These are phyloP conservation scores for Melampsora abietis-canadensis DNA, from an alignment of 1,284 basidiomycete species.

Conservation along the genomic window DNA sequence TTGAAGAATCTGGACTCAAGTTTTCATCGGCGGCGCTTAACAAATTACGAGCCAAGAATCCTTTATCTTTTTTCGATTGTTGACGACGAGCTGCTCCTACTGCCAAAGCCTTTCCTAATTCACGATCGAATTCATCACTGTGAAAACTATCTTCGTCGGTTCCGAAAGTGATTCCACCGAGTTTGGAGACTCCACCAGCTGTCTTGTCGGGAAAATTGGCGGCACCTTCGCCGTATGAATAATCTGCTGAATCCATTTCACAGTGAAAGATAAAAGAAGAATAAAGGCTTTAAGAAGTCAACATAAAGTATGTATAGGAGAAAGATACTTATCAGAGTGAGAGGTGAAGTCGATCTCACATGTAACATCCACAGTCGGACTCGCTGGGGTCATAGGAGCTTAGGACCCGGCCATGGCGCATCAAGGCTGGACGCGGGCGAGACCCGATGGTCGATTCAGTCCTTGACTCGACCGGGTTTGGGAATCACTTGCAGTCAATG, in stretches of 20 bases:
- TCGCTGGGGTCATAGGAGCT: too few relatives aligned
- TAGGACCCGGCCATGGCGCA: too few relatives aligned
- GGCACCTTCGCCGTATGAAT: constrained; percentile 5
- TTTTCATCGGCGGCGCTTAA: not conserved
- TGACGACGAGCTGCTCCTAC: constrained; percentile 3
- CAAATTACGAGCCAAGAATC: not conserved
- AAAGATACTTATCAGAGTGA: too few relatives aligned
- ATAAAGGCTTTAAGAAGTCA: too few relatives aligned
- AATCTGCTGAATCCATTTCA: constrained; percentile 22
- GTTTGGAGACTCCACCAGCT: constrained; percentile 27
- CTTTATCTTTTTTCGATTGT: constrained; percentile 3
- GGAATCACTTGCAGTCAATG: too few relatives aligned
- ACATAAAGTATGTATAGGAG: too few relatives aligned
- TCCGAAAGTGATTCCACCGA: constrained; percentile 38
- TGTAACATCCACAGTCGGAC: too few relatives aligned
- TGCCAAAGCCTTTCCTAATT: constrained; percentile 23
- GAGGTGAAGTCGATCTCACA: too few relatives aligned
- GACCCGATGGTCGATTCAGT: too few relatives aligned
- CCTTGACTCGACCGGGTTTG: too few relatives aligned
- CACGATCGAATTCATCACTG: constrained; percentile 26
- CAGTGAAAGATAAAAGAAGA: not conserved
- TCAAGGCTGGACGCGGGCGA: too few relatives aligned
- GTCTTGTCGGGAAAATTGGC: constrained; percentile 29
- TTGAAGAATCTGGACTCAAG: not conserved
- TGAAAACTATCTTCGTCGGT: constrained; percentile 39